Base-by-base conservation (phyloP, 1,139 yeast genomes). In the Saccharomyces hybrid region DNA sequence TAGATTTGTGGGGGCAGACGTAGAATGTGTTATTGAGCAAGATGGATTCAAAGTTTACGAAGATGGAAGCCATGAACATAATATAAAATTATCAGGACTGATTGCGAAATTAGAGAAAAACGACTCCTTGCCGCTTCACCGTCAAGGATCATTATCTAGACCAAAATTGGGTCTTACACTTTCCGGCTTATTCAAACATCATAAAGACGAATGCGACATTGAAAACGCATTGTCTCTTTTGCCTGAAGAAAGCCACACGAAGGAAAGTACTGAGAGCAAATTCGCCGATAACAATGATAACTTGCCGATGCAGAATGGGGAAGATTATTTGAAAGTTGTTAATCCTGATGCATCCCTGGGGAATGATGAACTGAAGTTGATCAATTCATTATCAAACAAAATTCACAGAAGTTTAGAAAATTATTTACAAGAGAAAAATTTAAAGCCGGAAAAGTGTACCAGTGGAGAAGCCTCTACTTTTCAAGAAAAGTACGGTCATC, bases 401-500 rank as follows among this genome's bases (percentile, higher is more conserved):
- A 73, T 76, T 30, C 59, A 64, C 44, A 50, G 52, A 51, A 56
- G 60, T 23, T 48, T 59, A 27, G 48, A 48, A 41, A 47, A 16
- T 38, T 38, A 16, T n/a, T 2, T 27, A 9, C 30, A 48, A 28
- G 50, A 31, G 11, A 27, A 23, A 9, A 23, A 27, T 16, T 52
- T 23, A 51, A 52, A 49, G 14, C 47, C 31, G 25, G 23, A 66
- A 67, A 20, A 69, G 62, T 31, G 53, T 60, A 25, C 65, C 66
- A 52, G 56, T 62, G 26, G 31, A 14, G 70, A 70, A 49, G 73
- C 71, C 50, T 34, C 56, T 5, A 63, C 59, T 27, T 60, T 71
- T 13, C 57, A 64, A 8, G 78, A 78, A 42, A 79, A 81, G 59
- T 84, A 83, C 61, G 90, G 90, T 1, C 75, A 75, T 49, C 78